Evolutionary conservation across 108 stramenopile genomes (phyloP).

Genomic region (Cylindrotheca closterium): DNA sequence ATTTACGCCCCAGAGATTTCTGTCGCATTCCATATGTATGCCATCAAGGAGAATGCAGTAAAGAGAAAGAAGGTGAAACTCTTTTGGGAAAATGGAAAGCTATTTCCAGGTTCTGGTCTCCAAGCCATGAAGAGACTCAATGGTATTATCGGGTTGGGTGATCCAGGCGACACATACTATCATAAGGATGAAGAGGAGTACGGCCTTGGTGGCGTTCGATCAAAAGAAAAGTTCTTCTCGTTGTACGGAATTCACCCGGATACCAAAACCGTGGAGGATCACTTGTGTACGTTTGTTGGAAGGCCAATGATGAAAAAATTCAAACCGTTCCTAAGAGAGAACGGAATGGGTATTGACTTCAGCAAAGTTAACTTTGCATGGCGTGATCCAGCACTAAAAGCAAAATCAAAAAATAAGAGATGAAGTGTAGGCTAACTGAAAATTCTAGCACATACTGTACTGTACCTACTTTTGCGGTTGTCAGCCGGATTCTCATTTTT

Average conservation of each 20-base stretch:
- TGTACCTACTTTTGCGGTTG: too few species aligned
- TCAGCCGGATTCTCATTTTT: too few species aligned
- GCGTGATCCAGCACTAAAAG: slow-evolving; percentile 30
- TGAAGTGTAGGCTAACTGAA: too few species aligned
- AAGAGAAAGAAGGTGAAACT: slow-evolving; percentile 61
- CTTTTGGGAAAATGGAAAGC: slow-evolving; percentile 77
- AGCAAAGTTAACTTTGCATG: slow-evolving; percentile 50
- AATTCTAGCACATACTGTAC: too few species aligned
- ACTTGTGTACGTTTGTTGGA: slow-evolving; percentile 89
- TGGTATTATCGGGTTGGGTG: slow-evolving; percentile 81
- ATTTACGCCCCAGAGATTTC: slow-evolving; percentile 78
- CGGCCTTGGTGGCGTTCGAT: slow-evolving; percentile 74
- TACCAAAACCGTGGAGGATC: slow-evolving; percentile 62
- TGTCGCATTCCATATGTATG: slow-evolving; percentile 88
- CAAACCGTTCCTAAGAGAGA: slow-evolving; percentile 51
- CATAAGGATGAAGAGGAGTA: slow-evolving; percentile 63
- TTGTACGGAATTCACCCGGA: slow-evolving; percentile 84
- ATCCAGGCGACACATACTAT: slow-evolving; percentile 42
- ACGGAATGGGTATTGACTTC: slow-evolving; percentile 85
- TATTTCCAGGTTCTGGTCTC: slow-evolving; percentile 59
- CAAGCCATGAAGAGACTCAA: slow-evolving; percentile 81
- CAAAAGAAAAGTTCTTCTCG: slow-evolving; percentile 72
- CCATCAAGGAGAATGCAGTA: slow-evolving; percentile 50
- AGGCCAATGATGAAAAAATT: slow-evolving; percentile 74
- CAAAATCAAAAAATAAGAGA: slow-evolving; percentile 5